Evolutionary conservation across 352 stramenopile genomes (phyloP), one percentile per base, ranked within the genome.

Genomic region (Phytophthora pluvialis): DNA sequence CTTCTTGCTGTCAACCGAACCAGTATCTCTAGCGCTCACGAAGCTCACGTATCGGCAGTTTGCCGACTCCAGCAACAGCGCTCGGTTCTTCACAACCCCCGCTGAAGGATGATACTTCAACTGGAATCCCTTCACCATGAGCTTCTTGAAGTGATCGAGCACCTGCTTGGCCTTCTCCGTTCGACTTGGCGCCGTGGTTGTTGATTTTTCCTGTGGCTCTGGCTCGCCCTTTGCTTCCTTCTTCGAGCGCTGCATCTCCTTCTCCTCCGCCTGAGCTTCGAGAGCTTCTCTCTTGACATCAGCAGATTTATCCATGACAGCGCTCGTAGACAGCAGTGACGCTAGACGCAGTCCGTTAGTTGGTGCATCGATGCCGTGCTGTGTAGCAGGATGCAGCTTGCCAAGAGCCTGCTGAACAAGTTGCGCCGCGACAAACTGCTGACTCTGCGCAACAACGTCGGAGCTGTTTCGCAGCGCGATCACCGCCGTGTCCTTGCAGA

Each of bases 61-160:
- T 3, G 61, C 26, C 2, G 58, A 71, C 6, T 76, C 50, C 1
- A 90, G 66, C 8, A 82, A 53, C 15, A 91, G 56, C 11, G 68
- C 73, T 4, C 82, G 78, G 38, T 74, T 66, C 50, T 88, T 91
- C 13, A 81, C 50, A 11, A 78, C 53, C 8, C 77, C 76, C 29
- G 66, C 65, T 6, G 74, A 73, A 7, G 82, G 73, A 44, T 88
- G 71, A 63, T 91, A 89, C 38, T 79, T 77, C n/a, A 89, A 64
- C 58, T 77, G 59, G 38, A 89, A 91, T 5, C 80, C 82, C 36
- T 89, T 89, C 18, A 81, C 67, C 46, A 91, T 68, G 16, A 91
- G 72, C 60, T 86, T 91, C 44, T 89, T 89, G 70, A 91, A 91
- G 46, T 91, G 82, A 5, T 84, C 57, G 2, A 90, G 70, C 35